Evolutionary conservation across 1,139 yeast species (phyloP).

Genomic region (Pichia sp.): DNA sequence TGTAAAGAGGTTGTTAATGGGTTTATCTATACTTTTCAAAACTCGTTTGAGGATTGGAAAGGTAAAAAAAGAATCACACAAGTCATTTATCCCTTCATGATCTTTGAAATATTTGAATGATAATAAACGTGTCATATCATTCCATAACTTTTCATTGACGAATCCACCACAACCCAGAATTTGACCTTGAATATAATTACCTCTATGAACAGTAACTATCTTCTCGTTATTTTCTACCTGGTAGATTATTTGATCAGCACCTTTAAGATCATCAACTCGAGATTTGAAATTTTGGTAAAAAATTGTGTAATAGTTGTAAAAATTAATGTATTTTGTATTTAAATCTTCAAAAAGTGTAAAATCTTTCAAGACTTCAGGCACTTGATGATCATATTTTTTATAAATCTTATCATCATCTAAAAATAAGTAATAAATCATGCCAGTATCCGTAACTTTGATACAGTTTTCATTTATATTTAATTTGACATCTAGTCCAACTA

Average conservation of each 20-base stretch:
- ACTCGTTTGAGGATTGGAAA: neutral
- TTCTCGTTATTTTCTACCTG: neutral
- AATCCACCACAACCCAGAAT: constrained; percentile 10
- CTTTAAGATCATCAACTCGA: constrained; percentile 7
- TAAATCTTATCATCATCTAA: constrained; percentile 3
- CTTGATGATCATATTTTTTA: constrained; percentile 5
- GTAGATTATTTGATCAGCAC: constrained; percentile 9
- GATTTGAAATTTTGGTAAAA: neutral
- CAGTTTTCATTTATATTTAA: constrained; percentile 9
- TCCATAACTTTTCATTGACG: constrained; percentile 2
- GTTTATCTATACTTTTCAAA: neutral
- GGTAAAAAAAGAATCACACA: neutral
- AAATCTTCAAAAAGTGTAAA: neutral
- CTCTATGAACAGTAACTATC: constrained; percentile 7
- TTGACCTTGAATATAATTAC: constrained; percentile 9
- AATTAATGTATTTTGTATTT: neutral
- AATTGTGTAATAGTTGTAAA: neutral
- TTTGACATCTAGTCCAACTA: neutral
- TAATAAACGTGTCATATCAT: neutral
- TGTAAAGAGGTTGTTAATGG: neutral
- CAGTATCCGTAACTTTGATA: constrained; percentile 1
- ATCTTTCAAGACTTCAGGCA: constrained; percentile 2
- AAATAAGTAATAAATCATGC: neutral
- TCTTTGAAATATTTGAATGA: neutral
- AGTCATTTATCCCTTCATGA: neutral